phyloP scores from a whole-genome alignment of 805 yeast genomes.

The Candida anglica region DNA sequence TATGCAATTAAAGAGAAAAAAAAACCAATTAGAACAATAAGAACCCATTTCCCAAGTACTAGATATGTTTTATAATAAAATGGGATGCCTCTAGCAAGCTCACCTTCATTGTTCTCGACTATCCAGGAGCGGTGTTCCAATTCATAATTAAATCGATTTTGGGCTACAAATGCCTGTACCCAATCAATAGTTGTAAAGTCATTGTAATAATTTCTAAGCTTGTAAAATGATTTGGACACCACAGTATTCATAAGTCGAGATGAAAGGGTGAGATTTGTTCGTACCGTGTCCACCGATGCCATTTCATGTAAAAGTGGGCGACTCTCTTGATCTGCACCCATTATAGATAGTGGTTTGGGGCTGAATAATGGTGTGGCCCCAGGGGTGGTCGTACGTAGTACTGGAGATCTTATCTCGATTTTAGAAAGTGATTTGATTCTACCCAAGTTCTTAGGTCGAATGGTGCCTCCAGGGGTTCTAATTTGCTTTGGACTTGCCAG shows the following conservation, averaged over 20 bases:
- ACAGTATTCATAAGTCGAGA: conserved; percentile 11
- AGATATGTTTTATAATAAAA: conserved; percentile 24
- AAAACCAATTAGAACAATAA: conserved; percentile 44
- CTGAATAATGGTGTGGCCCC: not conserved
- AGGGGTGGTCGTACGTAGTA: too few relatives aligned
- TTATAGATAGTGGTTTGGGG: too few relatives aligned
- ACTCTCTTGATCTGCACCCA: too few relatives aligned
- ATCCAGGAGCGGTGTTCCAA: conserved; percentile 29
- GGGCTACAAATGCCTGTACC: conserved; percentile 46
- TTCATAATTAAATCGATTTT: conserved; percentile 37
- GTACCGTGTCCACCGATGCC: conserved; percentile 9
- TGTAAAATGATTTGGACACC: conserved; percentile 13
- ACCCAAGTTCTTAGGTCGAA: conserved; percentile 1
- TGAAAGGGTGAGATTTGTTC: conserved; percentile 10
- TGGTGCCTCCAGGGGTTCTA: conserved; percentile 2
- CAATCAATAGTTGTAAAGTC: conserved; percentile 62
- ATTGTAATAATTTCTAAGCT: conserved; percentile 43
- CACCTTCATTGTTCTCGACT: conserved; percentile 4
- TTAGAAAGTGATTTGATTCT: conserved; percentile 15
- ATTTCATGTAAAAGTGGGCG: conserved; percentile 5
- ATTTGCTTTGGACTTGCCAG: not conserved
- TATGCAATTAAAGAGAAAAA: conserved; percentile 48
- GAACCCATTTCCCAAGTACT: conserved; percentile 45
- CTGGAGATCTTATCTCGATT: conserved; percentile 13
- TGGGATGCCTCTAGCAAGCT: conserved; percentile 12